These are phyloP conservation scores for Eimeria nieschulzi DNA, from an alignment of 169 alveolate species.

Conservation along the genomic window DNA sequence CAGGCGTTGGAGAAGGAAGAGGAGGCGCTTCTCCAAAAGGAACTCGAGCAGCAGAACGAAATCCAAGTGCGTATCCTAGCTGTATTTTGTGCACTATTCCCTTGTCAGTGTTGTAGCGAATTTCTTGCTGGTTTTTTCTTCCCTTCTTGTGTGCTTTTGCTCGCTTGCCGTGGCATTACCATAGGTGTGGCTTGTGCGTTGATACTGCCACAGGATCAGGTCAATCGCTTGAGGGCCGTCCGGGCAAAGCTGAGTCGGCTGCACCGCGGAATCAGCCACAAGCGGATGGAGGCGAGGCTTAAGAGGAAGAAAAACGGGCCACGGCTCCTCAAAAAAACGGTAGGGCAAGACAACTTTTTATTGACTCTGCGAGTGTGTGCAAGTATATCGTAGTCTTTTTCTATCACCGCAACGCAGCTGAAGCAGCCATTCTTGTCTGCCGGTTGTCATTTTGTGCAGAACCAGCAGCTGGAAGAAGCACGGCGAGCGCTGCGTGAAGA, in stretches of 20 bases:
- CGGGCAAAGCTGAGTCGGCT: constrained; percentile 64
- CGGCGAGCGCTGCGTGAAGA: constrained; percentile 10
- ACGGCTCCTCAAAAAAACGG: constrained; percentile 51
- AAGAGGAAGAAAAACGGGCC: constrained; percentile 63
- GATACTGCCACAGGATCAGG: constrained; percentile 32
- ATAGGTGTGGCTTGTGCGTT: not conserved
- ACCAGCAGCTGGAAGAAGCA: constrained; percentile 9
- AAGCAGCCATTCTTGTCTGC: no score
- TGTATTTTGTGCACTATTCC: no score
- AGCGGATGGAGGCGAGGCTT: constrained; percentile 57
- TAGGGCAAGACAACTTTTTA: not conserved
- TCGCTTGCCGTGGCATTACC: not conserved
- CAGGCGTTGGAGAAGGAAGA: constrained; percentile 97
- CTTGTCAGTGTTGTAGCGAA: not conserved
- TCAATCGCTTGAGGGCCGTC: constrained; percentile 16
- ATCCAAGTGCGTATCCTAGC: not conserved
- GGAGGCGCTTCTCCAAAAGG: constrained; percentile 83
- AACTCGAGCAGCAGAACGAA: constrained; percentile 45
- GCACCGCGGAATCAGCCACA: constrained; percentile 53
- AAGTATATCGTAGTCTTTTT: not conserved
- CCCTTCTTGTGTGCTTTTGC: not conserved
- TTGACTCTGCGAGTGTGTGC: not conserved
- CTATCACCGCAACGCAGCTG: not conserved
- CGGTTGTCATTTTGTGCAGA: not conserved
- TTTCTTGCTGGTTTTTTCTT: not conserved